Evolutionary conservation across 1,284 basidiomycete genomes (phyloP).

Genomic region (Boletellus sp.): DNA sequence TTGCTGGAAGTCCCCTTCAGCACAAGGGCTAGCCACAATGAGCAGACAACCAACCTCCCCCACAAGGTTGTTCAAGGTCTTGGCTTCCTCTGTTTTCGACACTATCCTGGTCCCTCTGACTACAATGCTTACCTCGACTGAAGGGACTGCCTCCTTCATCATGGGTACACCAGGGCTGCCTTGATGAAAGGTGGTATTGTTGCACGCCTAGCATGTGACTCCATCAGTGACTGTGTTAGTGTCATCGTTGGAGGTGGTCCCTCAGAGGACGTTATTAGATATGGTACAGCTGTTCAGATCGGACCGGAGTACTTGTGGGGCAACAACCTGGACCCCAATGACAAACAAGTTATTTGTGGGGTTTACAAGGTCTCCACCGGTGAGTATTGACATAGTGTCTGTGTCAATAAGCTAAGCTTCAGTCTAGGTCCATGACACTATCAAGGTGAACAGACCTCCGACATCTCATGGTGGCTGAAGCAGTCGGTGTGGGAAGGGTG

Average conservation of each 20-base stretch:
- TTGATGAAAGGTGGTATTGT: background rate
- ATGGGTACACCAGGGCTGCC: background rate
- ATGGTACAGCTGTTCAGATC: background rate
- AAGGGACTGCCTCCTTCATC: background rate
- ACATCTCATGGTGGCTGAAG: constrained; percentile 13
- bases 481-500: constrained; percentile 3
- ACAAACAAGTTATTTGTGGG: constrained; percentile 4
- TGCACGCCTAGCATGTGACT: background rate
- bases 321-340: constrained; percentile 1
- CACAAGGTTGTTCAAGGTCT: background rate
- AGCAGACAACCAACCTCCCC: background rate
- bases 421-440: background rate
- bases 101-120: background rate
- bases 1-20: background rate
- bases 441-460: background rate
- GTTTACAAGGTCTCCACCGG: constrained; percentile 3
- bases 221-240: background rate
- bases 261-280: background rate
- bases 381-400: background rate
- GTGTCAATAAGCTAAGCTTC: background rate
- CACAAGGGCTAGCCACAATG: background rate
- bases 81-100: background rate
- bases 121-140: background rate
- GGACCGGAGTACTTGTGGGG: background rate
- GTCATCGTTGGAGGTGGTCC: background rate